Evolutionary conservation across 257 asterid species (phyloP), one percentile per base, ranked within the genome.

Genomic region (Verbena officinalis): DNA sequence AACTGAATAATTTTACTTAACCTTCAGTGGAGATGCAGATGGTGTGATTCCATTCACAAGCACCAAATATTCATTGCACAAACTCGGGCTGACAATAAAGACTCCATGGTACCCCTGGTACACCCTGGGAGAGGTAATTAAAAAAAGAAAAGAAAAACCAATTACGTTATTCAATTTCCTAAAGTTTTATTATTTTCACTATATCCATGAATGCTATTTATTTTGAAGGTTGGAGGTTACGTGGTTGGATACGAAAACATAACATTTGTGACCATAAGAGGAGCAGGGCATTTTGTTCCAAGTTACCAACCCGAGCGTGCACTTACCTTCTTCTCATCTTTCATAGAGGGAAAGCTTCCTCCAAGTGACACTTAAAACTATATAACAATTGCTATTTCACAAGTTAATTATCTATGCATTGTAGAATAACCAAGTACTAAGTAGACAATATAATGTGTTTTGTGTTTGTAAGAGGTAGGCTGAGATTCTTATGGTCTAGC

Each of bases 51-150:
- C 92, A 2, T 81, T 82, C 45, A 85, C 87, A 22, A 9, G 83
- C 6, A 78, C 79, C 15, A 72, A 59, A 39, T 78, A 78, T 27
- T 83, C 82, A 1, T 12, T 82, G 60, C 21, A 22, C 22, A 82
- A 85, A 38, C 59, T 80, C 3, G 68, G 68, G 0, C 6, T 65
- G 4, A 21, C 76, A 0, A 67, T 78, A 1, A 75, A 73, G 62
- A 85, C 83, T 17, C 78, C 83, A 24, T 84, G 88, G 86, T 75
- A 77, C 38, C 88, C 85, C 0, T 81, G 86, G 86, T 71, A 82
- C 65, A 30, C 44, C 22, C 62, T 77, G 40, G 85, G 70, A 49
- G 84, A 82, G 83, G 88, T 79, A 76, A 39, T 39, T 3, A 39
- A n/a, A n/a, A n/a, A n/a, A n/a, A n/a, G n/a, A n/a, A n/a, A n/a